phyloP scores from a whole-genome alignment of 2,329 filamentous ascomycete genomes.

The Scleromitrula shiraiana region DNA sequence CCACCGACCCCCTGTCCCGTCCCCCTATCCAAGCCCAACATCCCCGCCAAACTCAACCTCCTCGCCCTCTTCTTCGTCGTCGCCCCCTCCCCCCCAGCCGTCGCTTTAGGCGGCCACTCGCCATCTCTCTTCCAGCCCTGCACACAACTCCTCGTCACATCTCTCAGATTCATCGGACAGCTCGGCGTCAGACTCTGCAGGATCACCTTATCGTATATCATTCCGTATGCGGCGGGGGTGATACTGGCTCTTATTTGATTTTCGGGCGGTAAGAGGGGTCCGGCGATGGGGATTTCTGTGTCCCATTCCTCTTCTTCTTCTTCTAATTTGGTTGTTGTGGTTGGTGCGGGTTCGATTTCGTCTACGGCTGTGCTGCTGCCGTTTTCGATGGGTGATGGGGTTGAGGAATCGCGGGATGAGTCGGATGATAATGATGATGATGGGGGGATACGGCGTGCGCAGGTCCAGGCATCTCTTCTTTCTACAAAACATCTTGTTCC shows the following conservation, averaged over 20 bases:
- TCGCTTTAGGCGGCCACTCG: slow-evolving; percentile 74
- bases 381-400: slow-evolving; percentile 29
- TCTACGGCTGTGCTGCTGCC: slow-evolving; percentile 20
- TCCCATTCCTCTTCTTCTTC: slow-evolving; percentile 25
- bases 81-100: slow-evolving; percentile 33
- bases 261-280: slow-evolving; percentile 61
- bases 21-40: slow-evolving; percentile 19
- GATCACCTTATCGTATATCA: slow-evolving; percentile 86
- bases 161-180: slow-evolving; percentile 78
- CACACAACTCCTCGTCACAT: slow-evolving; percentile 75
- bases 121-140: slow-evolving; percentile 88
- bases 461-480: slow-evolving; percentile 77
- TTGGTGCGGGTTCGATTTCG: slow-evolving; percentile 11
- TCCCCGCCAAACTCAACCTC: slow-evolving; percentile 24
- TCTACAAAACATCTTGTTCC: slow-evolving; percentile 74
- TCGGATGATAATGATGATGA: slow-evolving; percentile 38
- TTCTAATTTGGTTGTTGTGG: too few relatives aligned
- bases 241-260: slow-evolving; percentile 76
- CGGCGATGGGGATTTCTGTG: slow-evolving; percentile 55
- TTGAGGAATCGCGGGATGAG: slow-evolving; percentile 20
- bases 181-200: slow-evolving; percentile 71
- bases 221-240: slow-evolving; percentile 62
- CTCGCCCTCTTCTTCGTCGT: slow-evolving; percentile 17
- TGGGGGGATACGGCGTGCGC: slow-evolving; percentile 49
- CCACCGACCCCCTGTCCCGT: background rate